Percentiles rank a stretch among this genome's conserved stretches.
Evolutionary conservation across 2,329 filamentous ascomycete species (phyloP).

Genomic region (Samsoniella hepiali): DNA sequence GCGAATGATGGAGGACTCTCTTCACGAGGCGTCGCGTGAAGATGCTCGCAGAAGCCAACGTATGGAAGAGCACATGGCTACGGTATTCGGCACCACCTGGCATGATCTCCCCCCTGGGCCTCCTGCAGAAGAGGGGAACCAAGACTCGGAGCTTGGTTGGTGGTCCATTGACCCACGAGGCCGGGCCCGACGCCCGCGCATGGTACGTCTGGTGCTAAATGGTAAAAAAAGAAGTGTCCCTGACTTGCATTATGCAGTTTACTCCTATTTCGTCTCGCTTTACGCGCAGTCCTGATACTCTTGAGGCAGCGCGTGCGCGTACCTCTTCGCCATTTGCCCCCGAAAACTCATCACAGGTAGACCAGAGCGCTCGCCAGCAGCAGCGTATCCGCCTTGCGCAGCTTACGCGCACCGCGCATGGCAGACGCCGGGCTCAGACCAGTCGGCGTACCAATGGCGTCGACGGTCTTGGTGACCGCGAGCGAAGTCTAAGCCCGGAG

Average conservation of each 20-base stretch:
- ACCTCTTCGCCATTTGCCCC: constrained; percentile 3
- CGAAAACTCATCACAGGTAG: background rate
- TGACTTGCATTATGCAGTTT: constrained; percentile 53
- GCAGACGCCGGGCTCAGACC: constrained; percentile 11
- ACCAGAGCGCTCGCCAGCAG: background rate
- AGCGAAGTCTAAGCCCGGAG: constrained; percentile 76
- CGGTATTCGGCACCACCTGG: constrained; percentile 25
- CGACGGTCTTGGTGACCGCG: constrained; percentile 80
- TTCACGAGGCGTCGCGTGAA: constrained; percentile 27
- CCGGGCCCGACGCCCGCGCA: constrained; percentile 22
- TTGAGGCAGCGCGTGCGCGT: background rate
- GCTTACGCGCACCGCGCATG: background rate
- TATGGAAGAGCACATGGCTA: constrained; percentile 29
- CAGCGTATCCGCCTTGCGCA: background rate
- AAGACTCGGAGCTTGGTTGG: constrained; percentile 25
- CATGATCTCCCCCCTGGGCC: constrained; percentile 18
- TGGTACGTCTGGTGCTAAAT: constrained; percentile 23
- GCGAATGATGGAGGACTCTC: constrained; percentile 9
- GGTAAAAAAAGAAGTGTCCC: constrained; percentile 40
- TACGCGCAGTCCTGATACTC: constrained; percentile 14
- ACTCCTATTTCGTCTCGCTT: constrained; percentile 16
- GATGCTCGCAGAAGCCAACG: constrained; percentile 22
- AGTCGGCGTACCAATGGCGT: constrained; percentile 29
- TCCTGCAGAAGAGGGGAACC: constrained; percentile 19
- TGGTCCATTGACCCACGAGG: constrained; percentile 26